Percentiles rank a stretch among this genome's conserved stretches.
phyloP scores from a whole-genome alignment of 139 green algal species.

The Nannochloris sp. region DNA sequence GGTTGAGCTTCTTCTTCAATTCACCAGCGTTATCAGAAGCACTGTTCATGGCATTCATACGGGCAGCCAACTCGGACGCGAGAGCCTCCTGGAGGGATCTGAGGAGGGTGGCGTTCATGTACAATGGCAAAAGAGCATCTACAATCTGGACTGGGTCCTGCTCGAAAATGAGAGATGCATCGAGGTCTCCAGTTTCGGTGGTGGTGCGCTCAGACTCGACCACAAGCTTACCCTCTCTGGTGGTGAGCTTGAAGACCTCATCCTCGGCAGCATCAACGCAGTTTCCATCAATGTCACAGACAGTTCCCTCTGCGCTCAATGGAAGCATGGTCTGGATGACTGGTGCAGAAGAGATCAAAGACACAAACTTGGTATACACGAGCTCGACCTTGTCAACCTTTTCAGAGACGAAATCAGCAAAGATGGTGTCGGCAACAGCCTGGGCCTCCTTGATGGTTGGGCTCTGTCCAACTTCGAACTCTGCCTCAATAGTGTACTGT shows the following conservation, averaged over 20 bases:
- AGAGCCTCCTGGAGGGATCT: slow-evolving; percentile 76
- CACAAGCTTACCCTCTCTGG: slow-evolving; percentile 69
- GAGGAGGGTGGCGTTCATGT: slow-evolving; percentile 93
- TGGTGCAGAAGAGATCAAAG: slow-evolving; percentile 80
- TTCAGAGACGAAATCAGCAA: slow-evolving; percentile 86
- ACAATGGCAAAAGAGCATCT: slow-evolving; percentile 95
- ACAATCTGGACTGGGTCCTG: slow-evolving; percentile 98
- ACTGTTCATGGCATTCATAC: slow-evolving; percentile 99
- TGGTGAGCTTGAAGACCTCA: slow-evolving; percentile 96
- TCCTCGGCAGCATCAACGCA: slow-evolving; percentile 96
- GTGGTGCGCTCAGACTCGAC: slow-evolving; percentile 73
- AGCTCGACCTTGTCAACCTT: slow-evolving; percentile 97
- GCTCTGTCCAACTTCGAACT: slow-evolving; percentile 67
- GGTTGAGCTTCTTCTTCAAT: slow-evolving; percentile 76
- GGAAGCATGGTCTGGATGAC: slow-evolving; percentile 94
- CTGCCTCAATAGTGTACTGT: slow-evolving; percentile 71
- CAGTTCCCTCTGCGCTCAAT: slow-evolving; percentile 61
- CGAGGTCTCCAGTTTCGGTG: slow-evolving; percentile 66
- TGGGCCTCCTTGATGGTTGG: slow-evolving; percentile 96
- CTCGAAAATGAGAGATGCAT: slow-evolving; percentile 92
- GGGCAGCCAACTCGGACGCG: slow-evolving; percentile 92
- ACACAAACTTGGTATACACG: slow-evolving; percentile 98
- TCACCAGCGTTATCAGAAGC: slow-evolving; percentile 95
- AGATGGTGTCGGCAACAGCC: slow-evolving; percentile 94
- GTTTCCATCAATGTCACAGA: slow-evolving; percentile 90